Evolutionary conservation across 768 basidiomycete species (phyloP), one percentile per base, ranked within the genome.

Genomic region (Hypholoma fasciculare): DNA sequence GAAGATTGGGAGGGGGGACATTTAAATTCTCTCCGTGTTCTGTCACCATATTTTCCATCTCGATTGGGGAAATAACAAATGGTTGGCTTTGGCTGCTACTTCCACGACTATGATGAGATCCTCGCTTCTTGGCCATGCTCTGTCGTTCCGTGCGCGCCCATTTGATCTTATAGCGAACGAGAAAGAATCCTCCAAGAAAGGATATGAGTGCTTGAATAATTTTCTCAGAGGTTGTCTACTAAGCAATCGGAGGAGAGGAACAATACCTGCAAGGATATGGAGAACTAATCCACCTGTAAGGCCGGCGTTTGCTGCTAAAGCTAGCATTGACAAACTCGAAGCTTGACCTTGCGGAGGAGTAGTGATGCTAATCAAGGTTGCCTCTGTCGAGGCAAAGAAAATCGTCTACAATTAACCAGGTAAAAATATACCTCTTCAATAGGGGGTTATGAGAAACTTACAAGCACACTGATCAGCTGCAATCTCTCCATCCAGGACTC

Each of bases 401-500:
- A 84, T 86, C 0, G 85, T 84, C 85, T 86, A 56, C 14, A 52
- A 27, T 20, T 16, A 9, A 50, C 20, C 26, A 46, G 9, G 20
- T 9, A 34, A 13, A 56, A 52, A 49, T 6, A 57, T 46, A 8
- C n/a, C n/a, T 16, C 14, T 1, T 1, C 17, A 36, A 13, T 23
- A 34, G 5, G 1, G 6, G 6, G 30, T 34, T 9, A 13, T 16
- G 16, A 55, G 16, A 27, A 26, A 72, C 82, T 63, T 46, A 84
- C 85, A 51, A 85, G 83, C 36, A 87, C 77, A 42, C 76, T 80
- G 67, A 87, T 84, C 8, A 86, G 71, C 69, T 86, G 83, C 42
- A 86, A 73, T 42, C 84, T 74, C 58, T 86, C 85, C 75, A 82
- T 80, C 85, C 85, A 87, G 3, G 82, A 82, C 62, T 79, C 78